Evolutionary conservation across 352 stramenopile species (phyloP).

Genomic region (Phytophthora chlamydospora): DNA sequence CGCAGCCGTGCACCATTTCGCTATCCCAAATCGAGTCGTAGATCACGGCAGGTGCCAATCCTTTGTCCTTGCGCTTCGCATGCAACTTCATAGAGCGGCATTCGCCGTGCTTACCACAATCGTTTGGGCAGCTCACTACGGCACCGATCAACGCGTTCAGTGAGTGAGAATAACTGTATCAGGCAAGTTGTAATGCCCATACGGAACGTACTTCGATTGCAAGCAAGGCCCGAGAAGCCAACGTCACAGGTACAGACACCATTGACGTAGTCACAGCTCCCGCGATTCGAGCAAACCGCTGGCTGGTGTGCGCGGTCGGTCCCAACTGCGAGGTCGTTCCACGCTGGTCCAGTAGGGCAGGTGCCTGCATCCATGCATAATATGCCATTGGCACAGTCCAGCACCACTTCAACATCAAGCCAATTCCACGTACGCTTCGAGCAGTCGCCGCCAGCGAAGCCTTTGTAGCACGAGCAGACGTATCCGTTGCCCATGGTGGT

Average conservation of each 20-base stretch:
- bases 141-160: background rate
- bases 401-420: background rate
- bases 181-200: background rate
- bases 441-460: constrained; percentile 92
- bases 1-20: constrained; percentile 89
- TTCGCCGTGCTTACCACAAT: constrained; percentile 70
- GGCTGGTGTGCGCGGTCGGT: constrained; percentile 63
- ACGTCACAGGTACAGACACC: constrained; percentile 80
- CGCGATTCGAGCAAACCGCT: constrained; percentile 67
- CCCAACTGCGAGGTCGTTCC: constrained; percentile 61
- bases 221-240: constrained; percentile 78
- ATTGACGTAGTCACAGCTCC: constrained; percentile 62
- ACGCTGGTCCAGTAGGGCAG: constrained; percentile 61
- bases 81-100: constrained; percentile 76
- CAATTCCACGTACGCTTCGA: constrained; percentile 52
- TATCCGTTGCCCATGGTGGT: constrained; percentile 68
- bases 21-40: constrained; percentile 84
- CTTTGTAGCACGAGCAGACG: constrained; percentile 83
- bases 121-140: constrained; percentile 68
- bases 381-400: background rate
- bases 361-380: constrained; percentile 31
- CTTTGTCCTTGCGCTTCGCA: constrained; percentile 65
- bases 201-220: constrained; percentile 66
- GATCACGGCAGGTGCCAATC: constrained; percentile 45
- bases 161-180: background rate